Evolutionary conservation across 352 stramenopile species (phyloP), one percentile per base, ranked within the genome.

Genomic region (Pythium guiyangense): DNA sequence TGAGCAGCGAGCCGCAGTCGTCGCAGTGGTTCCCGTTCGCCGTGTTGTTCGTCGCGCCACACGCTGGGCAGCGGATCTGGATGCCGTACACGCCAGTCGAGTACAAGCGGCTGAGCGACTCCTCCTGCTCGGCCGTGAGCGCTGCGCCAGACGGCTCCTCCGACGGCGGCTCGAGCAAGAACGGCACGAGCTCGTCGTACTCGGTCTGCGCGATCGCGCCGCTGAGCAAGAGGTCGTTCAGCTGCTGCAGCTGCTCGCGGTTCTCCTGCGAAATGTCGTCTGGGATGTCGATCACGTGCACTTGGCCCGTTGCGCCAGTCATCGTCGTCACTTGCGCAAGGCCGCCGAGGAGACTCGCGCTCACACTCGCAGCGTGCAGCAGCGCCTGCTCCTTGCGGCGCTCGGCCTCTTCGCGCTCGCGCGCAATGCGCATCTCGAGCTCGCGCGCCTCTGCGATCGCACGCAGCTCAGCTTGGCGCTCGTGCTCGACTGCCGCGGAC

Each of bases 111-210:
- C 70, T 89, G 40, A 95, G 64, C 35, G 83, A 95, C 54, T 95
- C 83, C 51, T 92, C 77, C 60, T 93, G 83, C 50, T 93, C 85
- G 14, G 81, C 77, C 27, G 76, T 88, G 43, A 95, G 70, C 17
- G 73, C 74, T 44, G 84, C 82, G 45, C 83, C 84, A 11, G 79
- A 76, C 18, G 66, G 62, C 10, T 77, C 76, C 39, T 88, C 74
- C 22, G 62, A 57, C 14, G 79, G 83, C 53, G 83, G 75, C 66
- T 92, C 85, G 22, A 95, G 63, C 58, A 93, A 27, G 64, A 95
- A 95, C n/a, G 85, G 83, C 60, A 95, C 84, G 25, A 95, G 70
- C 49, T 93, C 83, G 48, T 95, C 85, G 67, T 95, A 93, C 66
- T 95, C 85, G 46, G 67, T 71, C 69, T 93, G 85, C 27, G 80